Conservation (phyloP, 2,329 filamentous ascomycete species). For the Phialocephala sp. region DNA sequence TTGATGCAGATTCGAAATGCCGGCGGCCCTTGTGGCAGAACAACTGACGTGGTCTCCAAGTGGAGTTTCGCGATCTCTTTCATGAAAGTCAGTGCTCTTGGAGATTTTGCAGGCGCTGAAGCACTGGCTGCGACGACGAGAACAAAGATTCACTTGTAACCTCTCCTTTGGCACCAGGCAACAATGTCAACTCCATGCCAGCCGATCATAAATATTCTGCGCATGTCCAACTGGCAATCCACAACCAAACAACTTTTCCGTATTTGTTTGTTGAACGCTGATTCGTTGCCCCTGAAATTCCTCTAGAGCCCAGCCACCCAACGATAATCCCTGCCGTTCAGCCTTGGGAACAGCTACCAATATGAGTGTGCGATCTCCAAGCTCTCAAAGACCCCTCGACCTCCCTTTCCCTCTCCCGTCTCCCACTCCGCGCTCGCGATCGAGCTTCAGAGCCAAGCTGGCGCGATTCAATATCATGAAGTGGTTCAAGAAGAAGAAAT, state of each 20-base stretch:
- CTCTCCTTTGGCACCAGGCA: background rate
- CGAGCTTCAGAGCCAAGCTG: slow-evolving; percentile 31
- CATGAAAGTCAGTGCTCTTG: background rate
- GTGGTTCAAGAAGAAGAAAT: slow-evolving; percentile 37
- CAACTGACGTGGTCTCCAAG: background rate
- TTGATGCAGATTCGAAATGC: background rate
- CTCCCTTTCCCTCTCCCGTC: slow-evolving; percentile 8
- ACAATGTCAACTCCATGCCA: background rate
- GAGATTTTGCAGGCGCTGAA: background rate
- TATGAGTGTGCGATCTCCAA: slow-evolving; percentile 1
- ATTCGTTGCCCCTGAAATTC: slow-evolving; percentile 21
- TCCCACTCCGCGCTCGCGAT: slow-evolving; percentile 7
- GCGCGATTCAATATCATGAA: slow-evolving; percentile 39
- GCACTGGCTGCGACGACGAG: slow-evolving; percentile 5
- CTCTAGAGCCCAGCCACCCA: slow-evolving; percentile 12
- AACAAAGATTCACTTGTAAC: slow-evolving; percentile 5
- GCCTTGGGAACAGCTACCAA: slow-evolving; percentile 13
- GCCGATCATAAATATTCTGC: background rate
- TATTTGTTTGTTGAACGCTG: background rate
- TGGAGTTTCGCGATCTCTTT: background rate
- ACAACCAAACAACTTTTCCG: background rate
- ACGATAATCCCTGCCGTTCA: slow-evolving; percentile 21
- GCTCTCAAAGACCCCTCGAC: background rate
- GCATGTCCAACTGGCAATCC: background rate
- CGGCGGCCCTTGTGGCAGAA: slow-evolving; percentile 1